phyloP scores from a whole-genome alignment of 768 basidiomycete species.

The Chalciporus piperatus region DNA sequence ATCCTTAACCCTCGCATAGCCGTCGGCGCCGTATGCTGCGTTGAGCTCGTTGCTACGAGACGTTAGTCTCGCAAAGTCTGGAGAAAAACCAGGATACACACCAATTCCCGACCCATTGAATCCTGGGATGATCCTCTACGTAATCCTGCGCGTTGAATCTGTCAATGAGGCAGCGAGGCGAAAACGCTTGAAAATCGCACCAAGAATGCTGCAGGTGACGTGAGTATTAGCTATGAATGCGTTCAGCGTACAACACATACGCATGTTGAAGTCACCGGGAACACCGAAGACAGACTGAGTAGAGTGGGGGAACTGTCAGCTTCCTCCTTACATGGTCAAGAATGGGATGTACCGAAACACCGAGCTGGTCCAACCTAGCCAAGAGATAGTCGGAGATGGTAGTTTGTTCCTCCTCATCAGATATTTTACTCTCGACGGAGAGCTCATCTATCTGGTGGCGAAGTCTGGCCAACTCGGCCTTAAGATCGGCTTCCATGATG shows the following conservation, averaged over 20 bases:
- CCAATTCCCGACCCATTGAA: conserved; percentile 90
- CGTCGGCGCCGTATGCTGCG: conserved; percentile 88
- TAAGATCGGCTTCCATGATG: conserved; percentile 29
- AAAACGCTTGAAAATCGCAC: conserved; percentile 13
- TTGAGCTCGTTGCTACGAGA: conserved; percentile 72
- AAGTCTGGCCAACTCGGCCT: conserved; percentile 47
- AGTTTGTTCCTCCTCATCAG: conserved; percentile 41
- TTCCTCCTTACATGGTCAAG: neutral
- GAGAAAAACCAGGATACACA: conserved; percentile 24
- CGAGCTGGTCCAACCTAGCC: conserved; percentile 59
- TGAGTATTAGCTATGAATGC: neutral
- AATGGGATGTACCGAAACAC: conserved; percentile 48
- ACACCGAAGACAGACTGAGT: conserved; percentile 75
- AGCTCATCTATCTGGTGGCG: conserved; percentile 44
- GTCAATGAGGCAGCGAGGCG: neutral
- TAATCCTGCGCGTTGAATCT: conserved; percentile 51
- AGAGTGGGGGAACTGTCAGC: neutral
- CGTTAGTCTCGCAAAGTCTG: neutral
- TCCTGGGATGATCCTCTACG: conserved; percentile 72
- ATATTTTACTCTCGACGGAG: conserved; percentile 18
- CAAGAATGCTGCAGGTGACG: conserved; percentile 21
- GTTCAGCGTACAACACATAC: conserved; percentile 20
- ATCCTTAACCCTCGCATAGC: conserved; percentile 86
- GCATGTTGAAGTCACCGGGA: conserved; percentile 86
- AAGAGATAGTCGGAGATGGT: conserved; percentile 61